A percentile compares a stretch with the other conserved stretches of the same genome.
Evolutionary conservation across 805 yeast genomes (phyloP).

Genomic region (Kodamaea laetipori): DNA sequence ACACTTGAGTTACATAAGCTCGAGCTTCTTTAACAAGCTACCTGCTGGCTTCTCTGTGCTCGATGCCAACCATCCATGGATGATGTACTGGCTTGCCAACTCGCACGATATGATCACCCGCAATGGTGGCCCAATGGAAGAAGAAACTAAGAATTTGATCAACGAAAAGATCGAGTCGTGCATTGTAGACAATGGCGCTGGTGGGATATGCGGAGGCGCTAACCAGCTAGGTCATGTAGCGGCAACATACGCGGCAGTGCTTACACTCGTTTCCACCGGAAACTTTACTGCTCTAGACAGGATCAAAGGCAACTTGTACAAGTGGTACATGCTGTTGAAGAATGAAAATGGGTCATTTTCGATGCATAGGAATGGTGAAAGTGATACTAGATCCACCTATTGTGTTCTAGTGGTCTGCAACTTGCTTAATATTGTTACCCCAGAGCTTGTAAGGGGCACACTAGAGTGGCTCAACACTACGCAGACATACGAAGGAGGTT

Average conservation of each 20-base stretch:
- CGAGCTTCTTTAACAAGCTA: constrained; percentile 44
- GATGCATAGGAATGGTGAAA: constrained; percentile 79
- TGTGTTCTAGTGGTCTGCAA: constrained; percentile 80
- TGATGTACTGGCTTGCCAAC: constrained; percentile 80
- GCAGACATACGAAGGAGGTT: constrained; percentile 95
- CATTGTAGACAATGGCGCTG: constrained; percentile 33
- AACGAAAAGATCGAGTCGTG: constrained; percentile 28
- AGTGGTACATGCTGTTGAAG: constrained; percentile 70
- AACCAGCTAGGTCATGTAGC: constrained; percentile 86
- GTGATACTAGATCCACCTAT: constrained; percentile 82
- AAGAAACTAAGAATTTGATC: constrained; percentile 32
- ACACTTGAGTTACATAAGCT: constrained; percentile 48
- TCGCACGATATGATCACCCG: constrained; percentile 24
- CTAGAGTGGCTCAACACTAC: constrained; percentile 65
- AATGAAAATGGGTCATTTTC: constrained; percentile 71
- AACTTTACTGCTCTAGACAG: constrained; percentile 33
- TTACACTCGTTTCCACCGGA: constrained; percentile 54
- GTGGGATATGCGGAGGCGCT: constrained; percentile 83
- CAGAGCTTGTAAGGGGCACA: constrained; percentile 55
- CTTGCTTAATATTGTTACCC: constrained; percentile 61
- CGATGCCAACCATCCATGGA: constrained; percentile 94
- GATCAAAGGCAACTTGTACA: constrained; percentile 45
- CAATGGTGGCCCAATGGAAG: constrained; percentile 20
- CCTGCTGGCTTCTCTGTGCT: constrained; percentile 55
- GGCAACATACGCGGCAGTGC: constrained; percentile 74